Evolutionary conservation across 208 protist species (phyloP).

Genomic region (Leishmania gerbilli): DNA sequence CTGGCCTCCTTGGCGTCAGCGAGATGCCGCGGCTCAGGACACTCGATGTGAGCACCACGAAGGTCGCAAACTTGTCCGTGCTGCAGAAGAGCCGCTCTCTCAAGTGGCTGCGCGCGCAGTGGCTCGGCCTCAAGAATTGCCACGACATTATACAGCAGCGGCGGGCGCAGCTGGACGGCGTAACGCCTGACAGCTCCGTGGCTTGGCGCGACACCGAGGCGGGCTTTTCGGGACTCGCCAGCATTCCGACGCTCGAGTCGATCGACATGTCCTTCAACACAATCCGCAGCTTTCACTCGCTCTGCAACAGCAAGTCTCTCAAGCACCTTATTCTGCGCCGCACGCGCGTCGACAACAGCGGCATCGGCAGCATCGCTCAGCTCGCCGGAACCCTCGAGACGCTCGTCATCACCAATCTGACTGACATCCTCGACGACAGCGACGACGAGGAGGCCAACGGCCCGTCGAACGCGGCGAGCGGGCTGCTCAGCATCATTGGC

Average conservation of each 20-base stretch:
- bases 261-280: conserved; percentile 71
- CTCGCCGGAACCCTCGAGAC: conserved; percentile 53
- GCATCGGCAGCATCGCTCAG: conserved; percentile 49
- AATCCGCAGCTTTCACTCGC: conserved; percentile 51
- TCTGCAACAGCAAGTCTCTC: conserved; percentile 65
- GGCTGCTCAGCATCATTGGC: conserved; percentile 45
- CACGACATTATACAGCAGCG: conserved; percentile 47
- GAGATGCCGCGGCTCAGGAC: conserved; percentile 43
- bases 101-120: conserved; percentile 63
- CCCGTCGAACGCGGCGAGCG: conserved; percentile 24
- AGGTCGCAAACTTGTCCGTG: conserved; percentile 58
- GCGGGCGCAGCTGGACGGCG: conserved; percentile 34
- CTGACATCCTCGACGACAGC: conserved; percentile 38
- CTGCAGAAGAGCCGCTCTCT: conserved; percentile 48
- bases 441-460: conserved; percentile 23
- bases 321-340: conserved; percentile 57
- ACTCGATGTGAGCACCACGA: conserved; percentile 59
- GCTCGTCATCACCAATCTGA: conserved; percentile 58
- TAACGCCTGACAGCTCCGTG: conserved; percentile 14
- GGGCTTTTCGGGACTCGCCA: conserved; percentile 55
- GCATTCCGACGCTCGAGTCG: conserved; percentile 62
- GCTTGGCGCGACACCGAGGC: conserved; percentile 43
- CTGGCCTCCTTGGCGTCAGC: conserved; percentile 35
- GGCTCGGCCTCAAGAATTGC: conserved; percentile 65
- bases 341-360: conserved; percentile 54